Conservation (phyloP, 139 green algal species). For the Nannochloris sp. region DNA sequence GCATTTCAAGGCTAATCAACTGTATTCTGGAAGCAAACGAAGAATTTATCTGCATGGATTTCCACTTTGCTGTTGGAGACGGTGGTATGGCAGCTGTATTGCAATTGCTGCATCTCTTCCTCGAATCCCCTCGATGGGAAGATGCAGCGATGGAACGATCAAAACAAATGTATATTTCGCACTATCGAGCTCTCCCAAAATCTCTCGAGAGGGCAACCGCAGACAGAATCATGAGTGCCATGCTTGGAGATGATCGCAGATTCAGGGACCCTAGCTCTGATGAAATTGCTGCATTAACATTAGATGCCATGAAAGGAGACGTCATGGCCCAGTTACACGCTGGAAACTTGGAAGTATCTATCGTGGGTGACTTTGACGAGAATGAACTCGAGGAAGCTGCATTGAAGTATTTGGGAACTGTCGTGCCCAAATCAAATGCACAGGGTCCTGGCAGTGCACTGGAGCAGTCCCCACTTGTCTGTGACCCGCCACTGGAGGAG, state of each 20-base stretch:
- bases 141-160: slow-evolving; percentile 56
- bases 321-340: slow-evolving; percentile 60
- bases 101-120: slow-evolving; percentile 68
- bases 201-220: slow-evolving; percentile 76
- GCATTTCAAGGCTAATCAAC: slow-evolving; percentile 88
- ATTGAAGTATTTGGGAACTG: slow-evolving; percentile 62
- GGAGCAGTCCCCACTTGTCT: slow-evolving; percentile 15
- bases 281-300: slow-evolving; percentile 73
- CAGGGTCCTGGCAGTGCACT: background rate
- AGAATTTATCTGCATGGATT: slow-evolving; percentile 92
- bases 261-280: slow-evolving; percentile 74
- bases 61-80: slow-evolving; percentile 71
- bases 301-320: slow-evolving; percentile 59
- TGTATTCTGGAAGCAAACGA: slow-evolving; percentile 89
- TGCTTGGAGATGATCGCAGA: slow-evolving; percentile 70
- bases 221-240: slow-evolving; percentile 69
- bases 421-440: slow-evolving; percentile 18
- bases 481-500: slow-evolving; percentile 25
- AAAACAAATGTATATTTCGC: slow-evolving; percentile 69
- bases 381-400: slow-evolving; percentile 18
- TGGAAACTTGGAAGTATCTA: slow-evolving; percentile 51
- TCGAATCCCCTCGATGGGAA: slow-evolving; percentile 45
- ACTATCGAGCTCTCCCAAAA: slow-evolving; percentile 67
- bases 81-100: slow-evolving; percentile 34
- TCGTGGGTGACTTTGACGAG: slow-evolving; percentile 91